These are phyloP conservation scores for Aegilops umbellulata DNA, from an alignment of 176 grass and related monocot genomes.

Conservation along the genomic window DNA sequence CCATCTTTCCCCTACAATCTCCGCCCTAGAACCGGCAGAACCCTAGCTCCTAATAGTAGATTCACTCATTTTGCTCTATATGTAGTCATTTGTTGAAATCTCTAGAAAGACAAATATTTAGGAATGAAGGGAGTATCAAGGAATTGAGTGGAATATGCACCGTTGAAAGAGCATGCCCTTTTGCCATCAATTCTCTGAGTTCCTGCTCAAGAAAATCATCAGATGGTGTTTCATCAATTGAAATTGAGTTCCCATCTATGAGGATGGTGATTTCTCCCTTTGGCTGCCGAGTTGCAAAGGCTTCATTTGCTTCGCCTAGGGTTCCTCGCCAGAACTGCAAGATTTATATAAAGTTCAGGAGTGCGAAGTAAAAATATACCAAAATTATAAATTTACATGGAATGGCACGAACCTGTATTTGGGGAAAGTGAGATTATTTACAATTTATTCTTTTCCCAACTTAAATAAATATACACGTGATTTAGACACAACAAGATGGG, in stretches of 20 bases:
- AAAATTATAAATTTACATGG: not conserved
- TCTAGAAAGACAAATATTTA: too few species aligned
- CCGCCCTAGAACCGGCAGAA: too few species aligned
- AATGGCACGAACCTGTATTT: not conserved
- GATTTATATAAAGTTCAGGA: constrained; percentile 22
- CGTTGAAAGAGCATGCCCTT: constrained; percentile 70
- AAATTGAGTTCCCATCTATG: constrained; percentile 57
- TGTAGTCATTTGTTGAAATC: too few species aligned
- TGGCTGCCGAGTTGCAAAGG: constrained; percentile 50
- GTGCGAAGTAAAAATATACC: not conserved
- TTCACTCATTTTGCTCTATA: too few species aligned
- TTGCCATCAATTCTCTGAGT: constrained; percentile 62
- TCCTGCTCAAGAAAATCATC: constrained; percentile 76
- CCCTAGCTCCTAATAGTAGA: too few species aligned
- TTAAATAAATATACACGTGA: not conserved
- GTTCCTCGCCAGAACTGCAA: constrained; percentile 92
- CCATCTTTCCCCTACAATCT: too few species aligned
- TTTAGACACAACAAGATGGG: not conserved
- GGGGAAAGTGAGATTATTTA: not conserved
- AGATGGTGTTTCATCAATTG: constrained; percentile 61
- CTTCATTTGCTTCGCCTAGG: constrained; percentile 74
- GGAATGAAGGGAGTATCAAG: not conserved
- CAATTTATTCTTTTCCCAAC: not conserved
- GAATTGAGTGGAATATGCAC: constrained; percentile 45
- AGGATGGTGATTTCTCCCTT: constrained; percentile 93